phyloP scores from a whole-genome alignment of 345 rosid genomes.

The Salix koriyanagi region DNA sequence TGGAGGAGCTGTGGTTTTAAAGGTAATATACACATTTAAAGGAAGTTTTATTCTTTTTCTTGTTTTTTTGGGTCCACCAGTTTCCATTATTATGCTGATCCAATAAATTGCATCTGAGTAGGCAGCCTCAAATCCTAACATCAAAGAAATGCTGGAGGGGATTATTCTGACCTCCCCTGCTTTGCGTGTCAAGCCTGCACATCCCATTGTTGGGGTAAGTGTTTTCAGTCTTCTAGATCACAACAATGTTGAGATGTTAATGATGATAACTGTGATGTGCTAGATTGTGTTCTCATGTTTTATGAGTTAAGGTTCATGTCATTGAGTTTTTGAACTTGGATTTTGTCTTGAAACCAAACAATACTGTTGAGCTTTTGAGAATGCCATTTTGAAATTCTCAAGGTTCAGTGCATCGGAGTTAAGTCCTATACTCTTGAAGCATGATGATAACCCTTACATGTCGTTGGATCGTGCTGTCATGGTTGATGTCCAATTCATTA shows the following conservation, averaged over 20 bases:
- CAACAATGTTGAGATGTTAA: neutral
- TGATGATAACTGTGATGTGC: neutral
- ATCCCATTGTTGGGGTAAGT: conserved; percentile 90
- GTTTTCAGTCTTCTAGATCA: neutral
- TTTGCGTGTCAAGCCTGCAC: conserved; percentile 88
- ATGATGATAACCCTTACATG: neutral
- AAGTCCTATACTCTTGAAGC: neutral
- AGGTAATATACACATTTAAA: conserved; percentile 37
- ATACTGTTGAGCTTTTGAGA: neutral
- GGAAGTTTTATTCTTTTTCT: neutral
- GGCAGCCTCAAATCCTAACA: conserved; percentile 62
- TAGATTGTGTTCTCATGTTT: neutral
- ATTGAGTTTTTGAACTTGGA: neutral
- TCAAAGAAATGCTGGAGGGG: conserved; percentile 71
- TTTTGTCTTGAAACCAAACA: neutral
- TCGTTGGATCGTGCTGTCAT: neutral
- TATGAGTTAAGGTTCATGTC: neutral
- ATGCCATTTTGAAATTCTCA: neutral
- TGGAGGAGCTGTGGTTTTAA: conserved; percentile 96
- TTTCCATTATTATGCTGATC: neutral
- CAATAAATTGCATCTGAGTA: conserved; percentile 21
- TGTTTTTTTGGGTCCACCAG: neutral
- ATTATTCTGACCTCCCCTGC: conserved; percentile 89
- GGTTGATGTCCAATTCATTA: neutral
- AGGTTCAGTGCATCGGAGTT: neutral